Conservation (phyloP, 2,329 filamentous ascomycete species). For the Madurella fahalii region DNA sequence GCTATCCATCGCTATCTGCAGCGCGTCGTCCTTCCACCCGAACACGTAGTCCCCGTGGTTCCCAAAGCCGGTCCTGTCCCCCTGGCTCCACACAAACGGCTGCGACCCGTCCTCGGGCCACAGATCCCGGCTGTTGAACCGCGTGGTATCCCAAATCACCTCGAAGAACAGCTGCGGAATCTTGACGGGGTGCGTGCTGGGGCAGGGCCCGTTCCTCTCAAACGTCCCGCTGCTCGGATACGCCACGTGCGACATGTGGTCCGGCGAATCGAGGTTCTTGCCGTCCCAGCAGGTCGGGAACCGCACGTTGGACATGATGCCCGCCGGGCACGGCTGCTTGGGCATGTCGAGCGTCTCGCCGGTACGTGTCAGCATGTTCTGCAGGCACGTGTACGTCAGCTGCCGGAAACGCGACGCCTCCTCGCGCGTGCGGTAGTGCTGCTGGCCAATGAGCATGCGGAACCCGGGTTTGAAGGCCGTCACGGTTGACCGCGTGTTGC, state of each 20-base stretch:
- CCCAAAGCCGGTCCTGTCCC: constrained; percentile 26
- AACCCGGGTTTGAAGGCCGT: constrained; percentile 42
- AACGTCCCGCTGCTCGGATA: constrained; percentile 26
- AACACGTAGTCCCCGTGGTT: constrained; percentile 32
- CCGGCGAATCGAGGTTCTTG: constrained; percentile 47
- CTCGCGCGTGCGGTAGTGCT: constrained; percentile 27
- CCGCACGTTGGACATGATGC: constrained; percentile 41
- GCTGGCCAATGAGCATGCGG: constrained; percentile 41
- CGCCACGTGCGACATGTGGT: constrained; percentile 42
- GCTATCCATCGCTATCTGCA: constrained; percentile 29
- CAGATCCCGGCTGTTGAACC: constrained; percentile 32
- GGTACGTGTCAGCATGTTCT: constrained; percentile 38
- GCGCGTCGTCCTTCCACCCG: constrained; percentile 31
- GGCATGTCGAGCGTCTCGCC: constrained; percentile 40
- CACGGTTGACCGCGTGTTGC: constrained; percentile 29
- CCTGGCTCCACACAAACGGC: constrained; percentile 26
- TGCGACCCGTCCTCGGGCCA: constrained; percentile 34
- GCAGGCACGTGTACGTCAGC: constrained; percentile 40
- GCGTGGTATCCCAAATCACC: constrained; percentile 40
- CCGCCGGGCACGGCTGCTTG: constrained; percentile 34
- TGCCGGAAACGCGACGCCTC: constrained; percentile 31
- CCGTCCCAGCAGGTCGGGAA: constrained; percentile 58
- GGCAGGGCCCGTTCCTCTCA: constrained; percentile 23
- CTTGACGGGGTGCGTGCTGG: constrained; percentile 27
- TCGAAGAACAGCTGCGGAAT: constrained; percentile 37